phyloP scores from a whole-genome alignment of 1,139 yeast species.

The Hanseniaspora sp. region DNA sequence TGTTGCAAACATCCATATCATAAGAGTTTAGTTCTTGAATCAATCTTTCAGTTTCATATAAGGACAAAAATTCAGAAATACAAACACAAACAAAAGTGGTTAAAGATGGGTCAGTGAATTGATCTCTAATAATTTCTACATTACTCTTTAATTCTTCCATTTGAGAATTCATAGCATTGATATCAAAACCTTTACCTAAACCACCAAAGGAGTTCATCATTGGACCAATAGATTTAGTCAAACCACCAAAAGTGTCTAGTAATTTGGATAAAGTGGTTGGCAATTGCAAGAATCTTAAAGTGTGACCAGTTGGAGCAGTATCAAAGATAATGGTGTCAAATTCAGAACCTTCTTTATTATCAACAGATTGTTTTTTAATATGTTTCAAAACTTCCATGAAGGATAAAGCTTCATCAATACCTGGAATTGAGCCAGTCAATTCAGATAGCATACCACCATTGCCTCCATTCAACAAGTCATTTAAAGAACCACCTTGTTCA shows the following conservation, averaged over 20 bases:
- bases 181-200: conserved; percentile 36
- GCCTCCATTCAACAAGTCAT: conserved; percentile 21
- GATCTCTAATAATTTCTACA: conserved; percentile 81
- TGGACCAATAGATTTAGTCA: conserved; percentile 82
- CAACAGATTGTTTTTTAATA: conserved; percentile 56
- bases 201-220: conserved; percentile 53
- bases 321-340: conserved; percentile 90
- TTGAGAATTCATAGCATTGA: conserved; percentile 71
- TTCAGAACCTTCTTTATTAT: conserved; percentile 32
- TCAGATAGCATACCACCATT: conserved; percentile 52
- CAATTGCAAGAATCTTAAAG: conserved; percentile 82
- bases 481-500: conserved; percentile 22
- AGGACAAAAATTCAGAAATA: conserved; percentile 86
- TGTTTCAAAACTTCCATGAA: conserved; percentile 97
- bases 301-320: conserved; percentile 98
- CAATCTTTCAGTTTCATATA: conserved; percentile 94
- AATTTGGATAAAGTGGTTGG: conserved; percentile 86
- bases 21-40: conserved; percentile 89
- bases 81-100: conserved; percentile 96
- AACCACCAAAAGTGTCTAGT: conserved; percentile 72
- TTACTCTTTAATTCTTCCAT: conserved; percentile 72
- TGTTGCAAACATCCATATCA: conserved; percentile 91
- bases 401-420: conserved; percentile 93
- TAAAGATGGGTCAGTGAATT: conserved; percentile 88
- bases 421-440: conserved; percentile 90